Evolutionary conservation across 2,329 filamentous ascomycete species (phyloP).

Genomic region (Xylariales sp.): DNA sequence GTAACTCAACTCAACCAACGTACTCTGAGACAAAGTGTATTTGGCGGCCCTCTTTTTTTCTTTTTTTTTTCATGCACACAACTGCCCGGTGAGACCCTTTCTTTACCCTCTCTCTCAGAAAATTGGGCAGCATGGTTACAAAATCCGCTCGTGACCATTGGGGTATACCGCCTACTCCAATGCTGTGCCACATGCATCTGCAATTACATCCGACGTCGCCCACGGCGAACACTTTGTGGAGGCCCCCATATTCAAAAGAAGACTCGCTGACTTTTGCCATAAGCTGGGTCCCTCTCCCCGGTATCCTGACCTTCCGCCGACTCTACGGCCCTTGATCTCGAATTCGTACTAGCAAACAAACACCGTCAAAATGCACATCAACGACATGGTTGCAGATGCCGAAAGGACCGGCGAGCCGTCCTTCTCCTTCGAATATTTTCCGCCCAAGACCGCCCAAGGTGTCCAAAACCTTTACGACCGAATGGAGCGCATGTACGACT

Average conservation of each 20-base stretch:
- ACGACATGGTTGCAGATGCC: conserved; percentile 86
- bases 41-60: conserved; percentile 14
- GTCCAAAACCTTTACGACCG: conserved; percentile 99
- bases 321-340: conserved; percentile 5
- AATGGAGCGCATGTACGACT: conserved; percentile 98
- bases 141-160: conserved; percentile 1
- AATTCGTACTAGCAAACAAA: not conserved
- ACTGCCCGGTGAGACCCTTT: conserved; percentile 32
- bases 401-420: conserved; percentile 82
- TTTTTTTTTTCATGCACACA: conserved; percentile 24
- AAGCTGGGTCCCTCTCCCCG: conserved; percentile 10
- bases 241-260: conserved; percentile 13
- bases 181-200: conserved; percentile 10
- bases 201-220: conserved; percentile 20
- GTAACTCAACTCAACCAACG: conserved; percentile 1
- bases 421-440: conserved; percentile 99
- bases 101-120: not conserved
- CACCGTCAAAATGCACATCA: conserved; percentile 85
- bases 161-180: not conserved
- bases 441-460: conserved; percentile 95
- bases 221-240: not conserved
- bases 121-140: conserved; percentile 12
- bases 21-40: conserved; percentile 1
- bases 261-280: conserved; percentile 24
- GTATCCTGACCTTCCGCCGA: conserved; percentile 21